Base-by-base conservation (phyloP, 2,329 filamentous ascomycete species). In the Lojkania enalia region DNA sequence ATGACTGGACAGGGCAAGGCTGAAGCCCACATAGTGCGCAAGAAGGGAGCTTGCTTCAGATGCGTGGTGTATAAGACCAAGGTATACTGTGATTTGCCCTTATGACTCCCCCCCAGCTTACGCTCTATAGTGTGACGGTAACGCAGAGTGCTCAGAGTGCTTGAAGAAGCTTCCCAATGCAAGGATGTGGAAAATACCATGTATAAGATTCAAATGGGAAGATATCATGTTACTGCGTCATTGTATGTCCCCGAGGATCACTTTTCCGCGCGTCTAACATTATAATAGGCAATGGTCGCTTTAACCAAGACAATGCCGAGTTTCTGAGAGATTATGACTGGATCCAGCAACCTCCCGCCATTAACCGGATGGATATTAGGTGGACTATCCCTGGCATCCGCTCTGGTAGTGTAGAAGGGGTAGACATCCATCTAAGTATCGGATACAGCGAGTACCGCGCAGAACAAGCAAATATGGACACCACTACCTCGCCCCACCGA, bases 51-150 rank as follows among this genome's bases (percentile, higher is more conserved):
- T 30, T 70, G 66, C 39, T 52, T 67, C 6, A 64, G 65, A 20
- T 70, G 66, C 46, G 61, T 60, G 38, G 61, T 69, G 29, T 69
- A 67, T 54, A 68, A 67, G 39, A 57, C 58, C 11, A 58, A 61
- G 14, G 64, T 67, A 60, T 20, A 46, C 15, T 40, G 13, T 9
- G 13, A 3, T n/a, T 21, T 12, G 4, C 16, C 14, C 15, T 21
- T 11, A 11, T 23, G 15, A 12, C 14, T 18, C 7, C 13, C 14
- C 36, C 11, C 25, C 35, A 3, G 35, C 49, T 48, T 19, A 55
- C 35, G 13, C 13, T 20, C 5, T 9, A 6, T 37, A 67, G 62
- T 69, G 66, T 37, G 65, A 69, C 38, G 55, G 60, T 36, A 63
- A 60, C 14, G 55, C 61, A 19, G 58, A 61, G 4, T 69, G 66